Percentiles rank a stretch among this genome's conserved stretches.
Conservation (phyloP, 129 eudicot species). For the Pseudognaphalium luteoalbum region DNA sequence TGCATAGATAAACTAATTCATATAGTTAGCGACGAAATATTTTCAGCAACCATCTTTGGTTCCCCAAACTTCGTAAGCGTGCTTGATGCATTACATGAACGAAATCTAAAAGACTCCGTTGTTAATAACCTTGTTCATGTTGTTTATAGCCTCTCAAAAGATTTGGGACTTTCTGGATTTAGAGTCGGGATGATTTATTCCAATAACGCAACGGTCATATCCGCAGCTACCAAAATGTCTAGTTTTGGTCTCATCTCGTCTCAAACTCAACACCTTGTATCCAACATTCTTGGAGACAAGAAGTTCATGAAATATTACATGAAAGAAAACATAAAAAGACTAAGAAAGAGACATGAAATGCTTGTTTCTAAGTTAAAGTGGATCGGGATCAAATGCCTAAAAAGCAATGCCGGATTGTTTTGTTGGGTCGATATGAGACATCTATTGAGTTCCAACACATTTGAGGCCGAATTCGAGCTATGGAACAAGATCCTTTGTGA, state of each 20-base stretch:
- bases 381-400: conserved; percentile 43
- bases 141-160: conserved; percentile 45
- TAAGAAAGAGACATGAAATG: conserved; percentile 37
- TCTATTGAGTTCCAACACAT: conserved; percentile 36
- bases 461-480: conserved; percentile 55
- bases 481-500: conserved; percentile 50
- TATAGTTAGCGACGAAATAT: conserved; percentile 40
- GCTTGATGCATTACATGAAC: conserved; percentile 24
- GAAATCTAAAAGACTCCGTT: conserved; percentile 13
- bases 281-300: conserved; percentile 49
- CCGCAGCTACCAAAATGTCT: conserved; percentile 70
- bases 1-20: conserved; percentile 34
- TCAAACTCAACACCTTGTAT: conserved; percentile 59
- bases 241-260: conserved; percentile 68
- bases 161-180: conserved; percentile 65
- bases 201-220: conserved; percentile 39
- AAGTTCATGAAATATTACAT: conserved; percentile 38
- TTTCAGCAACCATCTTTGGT: conserved; percentile 28
- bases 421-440: conserved; percentile 64
- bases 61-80: conserved; percentile 36
- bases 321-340: conserved; percentile 42
- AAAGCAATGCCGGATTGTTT: conserved; percentile 56
- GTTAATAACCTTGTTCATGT: conserved; percentile 28
- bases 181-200: conserved; percentile 62
- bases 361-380: conserved; percentile 38